A percentile compares a stretch with the other conserved stretches of the same genome.
These are phyloP conservation scores for Alternaria hordeiaustralica DNA, from an alignment of 2,329 filamentous ascomycete species.

Conservation along the genomic window DNA sequence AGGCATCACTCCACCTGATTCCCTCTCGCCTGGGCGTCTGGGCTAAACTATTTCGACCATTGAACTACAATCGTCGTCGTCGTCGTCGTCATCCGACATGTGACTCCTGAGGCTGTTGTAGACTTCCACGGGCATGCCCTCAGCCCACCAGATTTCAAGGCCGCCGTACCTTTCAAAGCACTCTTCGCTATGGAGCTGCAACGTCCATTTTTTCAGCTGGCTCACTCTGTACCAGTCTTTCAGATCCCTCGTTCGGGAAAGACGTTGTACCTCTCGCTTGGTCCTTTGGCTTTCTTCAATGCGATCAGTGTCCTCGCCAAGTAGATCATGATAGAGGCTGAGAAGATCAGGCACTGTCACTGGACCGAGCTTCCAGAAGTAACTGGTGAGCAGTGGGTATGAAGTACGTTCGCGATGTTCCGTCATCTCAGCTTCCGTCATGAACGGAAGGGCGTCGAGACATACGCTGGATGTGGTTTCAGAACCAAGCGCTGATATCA, in stretches of 20 bases:
- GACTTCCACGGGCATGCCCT: conserved; percentile 36
- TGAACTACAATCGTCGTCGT: neutral
- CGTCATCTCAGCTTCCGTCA: conserved; percentile 11
- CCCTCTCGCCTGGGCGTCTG: neutral
- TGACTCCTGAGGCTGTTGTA: conserved; percentile 30
- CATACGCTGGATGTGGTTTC: conserved; percentile 11
- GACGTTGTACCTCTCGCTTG: conserved; percentile 8
- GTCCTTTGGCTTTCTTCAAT: conserved; percentile 12
- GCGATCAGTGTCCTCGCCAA: conserved; percentile 14
- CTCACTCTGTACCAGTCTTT: conserved; percentile 18
- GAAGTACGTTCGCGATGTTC: conserved; percentile 21
- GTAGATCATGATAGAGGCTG: conserved; percentile 16
- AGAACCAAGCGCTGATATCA: conserved; percentile 11
- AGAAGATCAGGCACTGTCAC: neutral
- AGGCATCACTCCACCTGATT: neutral
- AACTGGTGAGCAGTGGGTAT: conserved; percentile 10
- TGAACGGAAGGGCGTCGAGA: conserved; percentile 9
- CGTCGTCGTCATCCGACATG: conserved; percentile 17
- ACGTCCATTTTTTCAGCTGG: conserved; percentile 32
- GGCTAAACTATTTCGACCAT: neutral
- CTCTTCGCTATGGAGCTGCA: conserved; percentile 39
- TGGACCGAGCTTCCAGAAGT: neutral
- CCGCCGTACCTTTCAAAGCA: conserved; percentile 36
- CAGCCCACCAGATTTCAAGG: conserved; percentile 32
- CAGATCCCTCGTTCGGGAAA: conserved; percentile 11